Percentiles rank a stretch among this genome's conserved stretches.
phyloP scores from a whole-genome alignment of 352 stramenopile genomes.

The Globisporangium polare region DNA sequence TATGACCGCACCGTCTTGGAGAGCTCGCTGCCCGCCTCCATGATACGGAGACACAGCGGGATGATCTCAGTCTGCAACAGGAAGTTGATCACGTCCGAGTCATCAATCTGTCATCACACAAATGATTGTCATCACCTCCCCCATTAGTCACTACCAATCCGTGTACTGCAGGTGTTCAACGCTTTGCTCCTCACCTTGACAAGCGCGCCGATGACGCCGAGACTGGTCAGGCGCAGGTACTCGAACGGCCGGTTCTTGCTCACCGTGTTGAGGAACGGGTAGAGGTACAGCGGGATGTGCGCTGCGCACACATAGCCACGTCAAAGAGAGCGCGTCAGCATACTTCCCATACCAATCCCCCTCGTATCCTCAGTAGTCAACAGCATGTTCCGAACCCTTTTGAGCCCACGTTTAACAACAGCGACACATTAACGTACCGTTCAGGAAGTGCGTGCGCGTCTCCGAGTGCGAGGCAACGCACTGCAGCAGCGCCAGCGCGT shows the following conservation, averaged over 20 bases:
- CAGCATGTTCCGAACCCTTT: neutral
- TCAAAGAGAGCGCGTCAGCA: neutral
- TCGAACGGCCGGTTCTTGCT: constrained; percentile 99
- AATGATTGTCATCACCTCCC: neutral
- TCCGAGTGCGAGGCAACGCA: constrained; percentile 98
- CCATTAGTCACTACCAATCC: neutral
- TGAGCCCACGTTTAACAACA: neutral
- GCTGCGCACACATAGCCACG: constrained; percentile 31
- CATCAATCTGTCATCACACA: constrained; percentile 86
- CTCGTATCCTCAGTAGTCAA: neutral
- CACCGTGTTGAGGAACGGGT: constrained; percentile 99
- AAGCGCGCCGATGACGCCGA: constrained; percentile 98
- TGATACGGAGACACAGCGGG: constrained; percentile 97
- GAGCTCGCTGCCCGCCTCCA: constrained; percentile 97
- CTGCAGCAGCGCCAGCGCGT: constrained; percentile 97
- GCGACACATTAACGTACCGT: constrained; percentile 35
- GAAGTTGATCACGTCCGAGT: constrained; percentile 99
- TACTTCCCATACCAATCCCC: neutral
- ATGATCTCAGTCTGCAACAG: constrained; percentile 99
- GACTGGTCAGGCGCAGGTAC: constrained; percentile 96
- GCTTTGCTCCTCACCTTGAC: constrained; percentile 85
- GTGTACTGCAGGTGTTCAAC: too few relatives aligned
- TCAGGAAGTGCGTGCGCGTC: constrained; percentile 96
- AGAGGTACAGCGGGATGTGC: constrained; percentile 98
- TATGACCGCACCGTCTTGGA: constrained; percentile 90